Evolutionary conservation across 192 early-diverging fungal genomes (phyloP).

Genomic region (Thoreauomyces humboldtii): DNA sequence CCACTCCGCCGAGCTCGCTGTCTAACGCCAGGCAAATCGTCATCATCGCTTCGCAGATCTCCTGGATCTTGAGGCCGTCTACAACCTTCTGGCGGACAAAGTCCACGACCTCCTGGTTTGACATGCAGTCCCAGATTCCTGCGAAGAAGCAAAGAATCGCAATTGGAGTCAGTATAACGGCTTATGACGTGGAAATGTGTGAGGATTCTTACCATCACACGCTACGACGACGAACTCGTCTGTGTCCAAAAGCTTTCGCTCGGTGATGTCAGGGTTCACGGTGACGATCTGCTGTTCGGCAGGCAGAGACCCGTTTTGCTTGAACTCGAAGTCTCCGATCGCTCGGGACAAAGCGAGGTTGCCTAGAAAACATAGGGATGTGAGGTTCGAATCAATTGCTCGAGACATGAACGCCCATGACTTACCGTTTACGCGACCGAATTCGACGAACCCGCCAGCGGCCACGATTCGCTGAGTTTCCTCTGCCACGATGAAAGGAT

Average conservation of each 20-base stretch:
- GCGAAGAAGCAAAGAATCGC: slow-evolving; percentile 2
- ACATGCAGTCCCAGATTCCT: slow-evolving; percentile 99
- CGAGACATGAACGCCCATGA: too few species aligned
- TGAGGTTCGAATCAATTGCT: too few species aligned
- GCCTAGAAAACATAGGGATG: slow-evolving; percentile 51
- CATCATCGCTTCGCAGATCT: slow-evolving; percentile 88
- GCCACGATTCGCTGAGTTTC: slow-evolving; percentile 83
- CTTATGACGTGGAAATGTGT: too few species aligned
- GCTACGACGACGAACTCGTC: slow-evolving; percentile 95
- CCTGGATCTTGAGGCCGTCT: slow-evolving; percentile 55
- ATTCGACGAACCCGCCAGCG: slow-evolving; percentile 97
- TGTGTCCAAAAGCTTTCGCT: slow-evolving; percentile 54
- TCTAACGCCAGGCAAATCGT: slow-evolving; percentile 87
- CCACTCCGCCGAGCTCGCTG: slow-evolving; percentile 84
- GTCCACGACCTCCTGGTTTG: slow-evolving; percentile 82
- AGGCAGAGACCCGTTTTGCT: slow-evolving; percentile 74
- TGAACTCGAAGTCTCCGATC: slow-evolving; percentile 99
- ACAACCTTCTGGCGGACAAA: slow-evolving; percentile 75
- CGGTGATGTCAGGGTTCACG: slow-evolving; percentile 79
- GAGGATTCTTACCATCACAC: slow-evolving; percentile 90
- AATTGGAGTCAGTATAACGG: too few species aligned
- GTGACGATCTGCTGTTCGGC: slow-evolving; percentile 93
- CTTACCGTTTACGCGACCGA: slow-evolving; percentile 94
- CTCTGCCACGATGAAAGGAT: slow-evolving; percentile 25
- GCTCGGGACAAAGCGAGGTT: slow-evolving; percentile 96